Conservation (phyloP, 2,329 filamentous ascomycete species). For the Cercospora sojina region DNA sequence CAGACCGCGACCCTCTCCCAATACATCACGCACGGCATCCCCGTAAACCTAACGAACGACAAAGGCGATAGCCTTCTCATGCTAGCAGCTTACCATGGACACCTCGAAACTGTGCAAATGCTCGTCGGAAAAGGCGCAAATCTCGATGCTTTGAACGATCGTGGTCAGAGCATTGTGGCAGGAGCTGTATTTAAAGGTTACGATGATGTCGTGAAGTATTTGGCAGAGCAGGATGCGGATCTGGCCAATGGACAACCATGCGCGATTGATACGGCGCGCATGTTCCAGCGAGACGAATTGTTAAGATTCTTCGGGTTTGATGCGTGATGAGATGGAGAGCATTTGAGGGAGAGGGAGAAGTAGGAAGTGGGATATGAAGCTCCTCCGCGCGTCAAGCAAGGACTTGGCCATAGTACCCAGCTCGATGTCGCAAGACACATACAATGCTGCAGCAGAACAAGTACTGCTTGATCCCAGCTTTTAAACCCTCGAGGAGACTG, state of each 20-base stretch:
- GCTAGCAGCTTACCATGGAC: constrained; percentile 70
- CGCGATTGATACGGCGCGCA: constrained; percentile 48
- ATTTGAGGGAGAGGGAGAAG: neutral
- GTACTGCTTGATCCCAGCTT: neutral
- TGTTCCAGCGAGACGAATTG: constrained; percentile 46
- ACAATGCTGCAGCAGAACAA: neutral
- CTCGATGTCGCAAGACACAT: neutral
- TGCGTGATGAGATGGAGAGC: neutral
- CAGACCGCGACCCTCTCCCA: constrained; percentile 59
- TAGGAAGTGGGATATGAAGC: neutral
- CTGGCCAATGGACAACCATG: constrained; percentile 45
- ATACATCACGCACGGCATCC: constrained; percentile 64
- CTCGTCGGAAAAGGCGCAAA: constrained; percentile 64
- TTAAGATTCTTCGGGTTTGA: constrained; percentile 40
- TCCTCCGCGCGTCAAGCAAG: neutral
- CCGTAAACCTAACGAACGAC: constrained; percentile 68
- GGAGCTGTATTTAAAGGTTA: constrained; percentile 73
- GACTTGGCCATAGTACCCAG: neutral
- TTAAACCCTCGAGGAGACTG: neutral
- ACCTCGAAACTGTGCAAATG: constrained; percentile 59
- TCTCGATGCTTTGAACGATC: constrained; percentile 66
- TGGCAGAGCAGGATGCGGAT: constrained; percentile 47
- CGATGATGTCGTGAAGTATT: constrained; percentile 59
- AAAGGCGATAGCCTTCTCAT: constrained; percentile 74
- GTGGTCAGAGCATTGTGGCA: constrained; percentile 67